Percentiles rank a stretch among this genome's conserved stretches.
These are phyloP conservation scores for Phaeosphaeriaceae sp. DNA, from an alignment of 2,329 filamentous ascomycete species.

Conservation along the genomic window DNA sequence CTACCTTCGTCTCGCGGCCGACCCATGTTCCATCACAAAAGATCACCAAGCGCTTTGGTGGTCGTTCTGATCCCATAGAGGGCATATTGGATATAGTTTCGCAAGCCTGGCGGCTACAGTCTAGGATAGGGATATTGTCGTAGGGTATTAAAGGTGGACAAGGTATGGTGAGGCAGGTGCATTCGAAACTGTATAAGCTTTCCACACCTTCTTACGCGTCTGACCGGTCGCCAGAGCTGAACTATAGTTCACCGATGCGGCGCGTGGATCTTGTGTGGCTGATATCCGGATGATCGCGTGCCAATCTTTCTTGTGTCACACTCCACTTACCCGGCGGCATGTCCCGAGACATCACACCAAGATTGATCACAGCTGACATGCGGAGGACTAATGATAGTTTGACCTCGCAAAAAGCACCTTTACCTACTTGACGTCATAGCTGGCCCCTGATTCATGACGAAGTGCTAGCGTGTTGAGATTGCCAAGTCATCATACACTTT, in stretches of 20 bases:
- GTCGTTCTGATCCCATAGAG: conserved; percentile 8
- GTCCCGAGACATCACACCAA: conserved; percentile 12
- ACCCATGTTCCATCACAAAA: conserved; percentile 49
- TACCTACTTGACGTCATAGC: not conserved
- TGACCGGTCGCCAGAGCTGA: conserved; percentile 7
- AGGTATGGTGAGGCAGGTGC: not conserved
- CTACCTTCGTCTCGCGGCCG: conserved; percentile 40
- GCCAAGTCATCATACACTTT: not conserved
- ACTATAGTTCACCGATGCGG: conserved; percentile 17
- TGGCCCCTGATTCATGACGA: not conserved
- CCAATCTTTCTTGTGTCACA: conserved; percentile 17
- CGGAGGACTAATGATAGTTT: not conserved
- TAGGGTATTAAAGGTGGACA: not conserved
- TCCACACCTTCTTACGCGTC: conserved; percentile 5
- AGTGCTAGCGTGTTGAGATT: not conserved
- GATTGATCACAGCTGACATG: not conserved
- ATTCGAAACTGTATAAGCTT: not conserved
- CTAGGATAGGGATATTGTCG: too few relatives aligned
- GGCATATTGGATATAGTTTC: conserved; percentile 12
- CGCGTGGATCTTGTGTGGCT: conserved; percentile 16
- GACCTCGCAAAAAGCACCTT: not conserved
- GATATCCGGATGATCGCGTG: conserved; percentile 17
- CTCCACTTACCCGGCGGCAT: conserved; percentile 6
- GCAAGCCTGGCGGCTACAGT: too few relatives aligned
- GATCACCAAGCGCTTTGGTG: conserved; percentile 35